Evolutionary conservation across 495 filamentous ascomycete species (phyloP).

Genomic region (Neurospora sp.): DNA sequence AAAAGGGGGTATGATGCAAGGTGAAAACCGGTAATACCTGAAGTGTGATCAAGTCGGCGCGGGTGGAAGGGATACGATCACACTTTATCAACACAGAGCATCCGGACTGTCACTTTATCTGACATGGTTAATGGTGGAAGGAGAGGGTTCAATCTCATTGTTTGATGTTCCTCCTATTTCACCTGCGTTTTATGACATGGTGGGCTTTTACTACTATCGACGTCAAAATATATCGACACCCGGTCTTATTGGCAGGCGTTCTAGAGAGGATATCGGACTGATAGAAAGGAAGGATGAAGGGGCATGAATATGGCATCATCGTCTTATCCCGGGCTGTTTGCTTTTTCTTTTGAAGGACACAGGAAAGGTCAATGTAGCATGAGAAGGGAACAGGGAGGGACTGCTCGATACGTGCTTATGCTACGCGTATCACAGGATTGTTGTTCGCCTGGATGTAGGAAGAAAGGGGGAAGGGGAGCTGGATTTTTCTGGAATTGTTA

Average conservation of each 20-base stretch:
- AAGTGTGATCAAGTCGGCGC: neutral
- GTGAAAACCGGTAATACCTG: neutral
- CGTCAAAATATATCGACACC: neutral
- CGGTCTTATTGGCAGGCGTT: neutral
- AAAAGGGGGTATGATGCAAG: neutral
- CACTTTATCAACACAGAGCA: neutral
- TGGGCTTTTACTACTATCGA: neutral
- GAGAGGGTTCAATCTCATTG: neutral
- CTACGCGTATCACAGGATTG: neutral
- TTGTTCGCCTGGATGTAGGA: neutral
- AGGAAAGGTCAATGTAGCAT: neutral
- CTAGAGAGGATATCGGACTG: neutral
- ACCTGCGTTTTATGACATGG: neutral
- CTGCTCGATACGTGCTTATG: neutral
- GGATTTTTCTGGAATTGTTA: neutral
- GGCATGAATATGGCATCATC: neutral
- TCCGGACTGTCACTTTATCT: neutral
- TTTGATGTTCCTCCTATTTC: neutral
- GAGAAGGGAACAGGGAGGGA: neutral
- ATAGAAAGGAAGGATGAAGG: neutral
- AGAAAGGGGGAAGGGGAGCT: neutral
- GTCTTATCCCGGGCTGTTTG: neutral
- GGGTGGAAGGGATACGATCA: neutral
- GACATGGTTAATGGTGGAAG: neutral
- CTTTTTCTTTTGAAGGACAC: neutral